phyloP scores from a whole-genome alignment of 2,329 filamentous ascomycete genomes.

The Chaetomiaceae sp. region DNA sequence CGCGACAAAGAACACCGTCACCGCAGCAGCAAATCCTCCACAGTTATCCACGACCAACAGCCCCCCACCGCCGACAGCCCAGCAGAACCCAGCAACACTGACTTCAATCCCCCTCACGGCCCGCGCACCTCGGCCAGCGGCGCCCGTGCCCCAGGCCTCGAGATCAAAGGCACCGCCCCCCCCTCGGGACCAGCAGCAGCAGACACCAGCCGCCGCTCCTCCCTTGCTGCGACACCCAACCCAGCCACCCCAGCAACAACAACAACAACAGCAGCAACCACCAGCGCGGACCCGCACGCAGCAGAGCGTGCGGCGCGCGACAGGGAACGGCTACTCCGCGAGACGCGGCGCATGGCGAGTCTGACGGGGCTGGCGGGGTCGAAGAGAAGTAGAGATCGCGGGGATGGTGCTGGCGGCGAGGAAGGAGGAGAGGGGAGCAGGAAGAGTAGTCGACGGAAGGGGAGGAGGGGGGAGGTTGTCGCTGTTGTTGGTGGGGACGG shows the following conservation, averaged over 20 bases:
- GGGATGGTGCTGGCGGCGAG: constrained; percentile 35
- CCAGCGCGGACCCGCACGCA: constrained; percentile 55
- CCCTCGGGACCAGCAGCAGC: not conserved
- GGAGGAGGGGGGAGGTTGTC: constrained; percentile 46
- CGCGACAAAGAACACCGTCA: constrained; percentile 33
- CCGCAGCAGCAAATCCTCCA: constrained; percentile 33
- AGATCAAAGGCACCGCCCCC: constrained; percentile 36
- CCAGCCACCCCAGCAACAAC: constrained; percentile 13
- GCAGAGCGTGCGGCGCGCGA: constrained; percentile 64
- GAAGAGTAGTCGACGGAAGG: constrained; percentile 42
- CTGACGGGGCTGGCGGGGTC: constrained; percentile 43
- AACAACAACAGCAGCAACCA: constrained; percentile 23
- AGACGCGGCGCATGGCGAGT: constrained; percentile 61
- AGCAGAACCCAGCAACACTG: constrained; percentile 20
- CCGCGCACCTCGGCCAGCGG: constrained; percentile 30
- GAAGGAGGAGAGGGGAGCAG: constrained; percentile 15
- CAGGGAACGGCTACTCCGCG: constrained; percentile 62
- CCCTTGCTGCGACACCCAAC: constrained; percentile 32
- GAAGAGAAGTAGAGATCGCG: constrained; percentile 51
- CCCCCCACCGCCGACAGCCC: not conserved
- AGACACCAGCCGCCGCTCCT: constrained; percentile 34
- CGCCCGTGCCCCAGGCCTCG: constrained; percentile 27
- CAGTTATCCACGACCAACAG: constrained; percentile 21
- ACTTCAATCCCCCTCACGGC: constrained; percentile 42
- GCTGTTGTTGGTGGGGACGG: constrained; percentile 43